Base-by-base conservation (phyloP, 805 yeast genomes). In the Kodamaea fukazawae region DNA sequence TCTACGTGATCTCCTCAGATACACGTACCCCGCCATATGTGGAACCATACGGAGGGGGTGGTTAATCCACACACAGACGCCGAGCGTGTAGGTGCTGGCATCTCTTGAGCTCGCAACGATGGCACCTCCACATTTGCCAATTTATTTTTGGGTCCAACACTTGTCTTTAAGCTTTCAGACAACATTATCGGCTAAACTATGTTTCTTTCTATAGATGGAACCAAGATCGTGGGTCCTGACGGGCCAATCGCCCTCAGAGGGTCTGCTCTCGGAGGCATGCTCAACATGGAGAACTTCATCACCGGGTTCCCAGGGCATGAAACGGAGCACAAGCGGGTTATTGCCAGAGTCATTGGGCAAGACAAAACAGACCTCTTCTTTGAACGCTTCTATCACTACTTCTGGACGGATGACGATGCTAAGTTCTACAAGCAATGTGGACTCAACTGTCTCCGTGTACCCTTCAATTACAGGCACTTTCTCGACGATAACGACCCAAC, bases 271-370 rank as follows among this genome's bases (percentile, higher is more conserved):
- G 78, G 78, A 33, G 77, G 77, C 32, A 75, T 69, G 43, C 63
- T 75, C 44, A 75, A 74, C 53, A 74, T 74, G 78, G 79, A 74
- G 54, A 75, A 75, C 54, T 74, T 75, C 66, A 74, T 75, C 47
- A 74, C 78, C 18, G 79, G 79, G 4, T 75, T 67, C 45, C 76
- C 78, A 8, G 79, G 79, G 3, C 76, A 70, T 47, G 79, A 74
- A 49, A 64, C 75, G 14, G 78, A 74, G 48, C 76, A 72, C 48
- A 73, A 73, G 50, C 46, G 57, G 33, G 72, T 70, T 1, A 42
- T 74, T 40, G 48, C 54, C 44, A 41, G 51, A 33, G 65, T 54
- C 32, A 63, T 75, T 45, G 79, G 79, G 31, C 48, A 65, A 39
- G 76, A 73, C 43, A 75, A 74, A 49, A 69, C 61, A 47, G 64